Conservation (phyloP, 1,284 basidiomycete species). For the Microbotryomycetes sp. region DNA sequence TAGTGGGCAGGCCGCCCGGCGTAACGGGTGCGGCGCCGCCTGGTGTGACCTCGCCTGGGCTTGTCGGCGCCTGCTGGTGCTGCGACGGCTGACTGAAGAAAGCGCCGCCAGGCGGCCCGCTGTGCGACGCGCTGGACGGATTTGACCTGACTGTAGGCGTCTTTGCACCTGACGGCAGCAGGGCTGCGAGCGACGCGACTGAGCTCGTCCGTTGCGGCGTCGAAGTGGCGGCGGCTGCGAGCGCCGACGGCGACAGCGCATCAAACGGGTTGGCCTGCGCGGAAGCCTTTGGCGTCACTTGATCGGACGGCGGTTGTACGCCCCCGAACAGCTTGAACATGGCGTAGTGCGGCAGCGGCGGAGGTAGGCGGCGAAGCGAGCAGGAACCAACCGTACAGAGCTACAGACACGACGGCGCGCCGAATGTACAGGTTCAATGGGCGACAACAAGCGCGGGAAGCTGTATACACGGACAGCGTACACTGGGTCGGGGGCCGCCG, state of each 20-base stretch:
- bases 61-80: background rate
- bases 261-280: conserved; percentile 29
- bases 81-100: background rate
- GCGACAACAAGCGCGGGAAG: background rate
- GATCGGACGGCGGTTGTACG: conserved; percentile 12
- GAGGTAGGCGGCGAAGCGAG: background rate
- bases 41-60: conserved; percentile 17
- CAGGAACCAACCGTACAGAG: background rate
- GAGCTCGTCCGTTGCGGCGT: conserved; percentile 11
- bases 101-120: too few species aligned
- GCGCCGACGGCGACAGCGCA: conserved; percentile 1
- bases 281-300: conserved; percentile 27
- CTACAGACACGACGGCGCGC: background rate
- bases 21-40: conserved; percentile 13
- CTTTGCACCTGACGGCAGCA: background rate
- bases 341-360: too few species aligned
- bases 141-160: background rate
- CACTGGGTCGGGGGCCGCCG: too few species aligned
- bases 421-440: background rate
- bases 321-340: conserved; percentile 30
- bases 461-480: too few species aligned
- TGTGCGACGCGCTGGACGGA: background rate
- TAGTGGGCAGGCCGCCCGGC: conserved; percentile 18
- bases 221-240: background rate
- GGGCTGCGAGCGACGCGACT: background rate